Evolutionary conservation across 305 asterid genomes (phyloP).

Genomic region (Plantago coronopus): DNA sequence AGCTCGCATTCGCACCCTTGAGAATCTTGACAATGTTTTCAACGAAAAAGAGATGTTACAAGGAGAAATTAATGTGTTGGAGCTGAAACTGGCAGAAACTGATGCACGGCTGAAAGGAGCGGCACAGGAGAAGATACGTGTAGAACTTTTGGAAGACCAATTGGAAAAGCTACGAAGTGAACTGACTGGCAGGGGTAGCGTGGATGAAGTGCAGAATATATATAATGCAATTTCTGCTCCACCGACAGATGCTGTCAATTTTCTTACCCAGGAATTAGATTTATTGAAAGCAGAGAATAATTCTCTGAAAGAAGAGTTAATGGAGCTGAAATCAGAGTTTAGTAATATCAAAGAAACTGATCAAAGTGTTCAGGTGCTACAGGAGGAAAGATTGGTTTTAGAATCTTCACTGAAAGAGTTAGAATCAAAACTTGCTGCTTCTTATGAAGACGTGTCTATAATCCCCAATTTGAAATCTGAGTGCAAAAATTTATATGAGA

Average conservation of each 20-base stretch:
- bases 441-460: conserved; percentile 65
- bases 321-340: conserved; percentile 55
- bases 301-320: conserved; percentile 65
- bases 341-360: conserved; percentile 54
- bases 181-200: conserved; percentile 48
- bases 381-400: conserved; percentile 62
- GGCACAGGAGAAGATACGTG: conserved; percentile 73
- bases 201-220: conserved; percentile 31
- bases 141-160: conserved; percentile 67
- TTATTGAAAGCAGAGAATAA: conserved; percentile 59
- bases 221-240: conserved; percentile 37
- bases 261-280: conserved; percentile 54
- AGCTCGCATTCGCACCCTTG: conserved; percentile 73
- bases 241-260: conserved; percentile 28
- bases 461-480: conserved; percentile 58
- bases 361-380: conserved; percentile 57
- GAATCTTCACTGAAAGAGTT: conserved; percentile 66
- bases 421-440: conserved; percentile 61
- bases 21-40: conserved; percentile 64
- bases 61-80: conserved; percentile 70
- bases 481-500: conserved; percentile 60
- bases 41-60: conserved; percentile 76
- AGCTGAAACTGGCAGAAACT: conserved; percentile 83
- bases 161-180: conserved; percentile 59
- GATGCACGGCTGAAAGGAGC: conserved; percentile 79